Evolutionary conservation across 139 green algal genomes (phyloP).

Genomic region (Chlorella sp.): DNA sequence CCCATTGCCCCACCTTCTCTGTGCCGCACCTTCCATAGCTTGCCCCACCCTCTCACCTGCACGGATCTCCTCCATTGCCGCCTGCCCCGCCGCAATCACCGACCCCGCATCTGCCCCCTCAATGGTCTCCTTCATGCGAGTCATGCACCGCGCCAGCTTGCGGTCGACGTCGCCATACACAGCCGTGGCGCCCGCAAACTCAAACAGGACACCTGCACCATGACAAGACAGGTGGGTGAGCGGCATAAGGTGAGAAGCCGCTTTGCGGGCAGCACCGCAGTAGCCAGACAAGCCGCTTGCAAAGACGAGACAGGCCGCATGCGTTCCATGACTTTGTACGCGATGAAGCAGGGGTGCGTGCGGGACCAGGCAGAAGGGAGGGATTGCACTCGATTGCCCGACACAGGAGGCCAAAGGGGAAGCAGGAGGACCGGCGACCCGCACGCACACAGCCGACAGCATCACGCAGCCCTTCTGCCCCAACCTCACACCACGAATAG

Average conservation of each 20-base stretch:
- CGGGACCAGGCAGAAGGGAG: too few species aligned
- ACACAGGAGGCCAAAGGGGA: too few species aligned
- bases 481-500: neutral
- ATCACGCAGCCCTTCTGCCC: neutral
- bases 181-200: constrained; percentile 50
- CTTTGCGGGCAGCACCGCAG: neutral
- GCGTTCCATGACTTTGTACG: neutral
- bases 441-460: neutral
- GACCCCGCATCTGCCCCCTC: neutral
- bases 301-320: neutral
- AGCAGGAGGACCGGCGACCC: neutral
- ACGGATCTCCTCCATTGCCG: constrained; percentile 9
- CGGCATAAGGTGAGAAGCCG: neutral
- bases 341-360: too few species aligned
- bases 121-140: constrained; percentile 36
- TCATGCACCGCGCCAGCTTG: constrained; percentile 45
- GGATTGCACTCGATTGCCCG: too few species aligned
- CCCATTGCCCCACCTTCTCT: too few species aligned
- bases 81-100: neutral
- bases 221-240: neutral
- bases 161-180: constrained; percentile 54
- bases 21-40: too few species aligned
- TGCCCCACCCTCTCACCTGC: neutral
- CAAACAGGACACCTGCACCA: constrained; percentile 37
- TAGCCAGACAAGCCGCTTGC: too few species aligned